Percentiles rank a stretch among this genome's conserved stretches.
Evolutionary conservation across 257 asterid genomes (phyloP).

Genomic region (Scutellaria baicalensis): DNA sequence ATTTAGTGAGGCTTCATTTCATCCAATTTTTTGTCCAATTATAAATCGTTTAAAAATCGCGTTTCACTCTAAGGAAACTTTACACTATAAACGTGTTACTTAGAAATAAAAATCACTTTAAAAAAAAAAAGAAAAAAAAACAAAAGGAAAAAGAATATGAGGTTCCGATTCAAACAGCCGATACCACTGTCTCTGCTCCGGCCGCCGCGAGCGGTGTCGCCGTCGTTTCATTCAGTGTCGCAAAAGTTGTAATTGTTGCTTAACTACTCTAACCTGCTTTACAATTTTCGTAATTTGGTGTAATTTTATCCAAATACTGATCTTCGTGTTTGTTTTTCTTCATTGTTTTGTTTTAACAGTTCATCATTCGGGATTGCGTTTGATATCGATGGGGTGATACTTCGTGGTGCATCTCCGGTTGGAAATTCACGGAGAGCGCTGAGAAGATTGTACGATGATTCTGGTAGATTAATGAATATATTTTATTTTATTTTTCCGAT

Average conservation of each 20-base stretch:
- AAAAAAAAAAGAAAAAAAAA: background rate
- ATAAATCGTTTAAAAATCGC: no score
- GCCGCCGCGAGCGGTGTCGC: slow-evolving; percentile 20
- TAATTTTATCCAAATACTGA: background rate
- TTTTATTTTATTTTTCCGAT: background rate
- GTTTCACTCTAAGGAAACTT: no score
- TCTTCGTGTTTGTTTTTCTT: background rate
- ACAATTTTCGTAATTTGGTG: background rate
- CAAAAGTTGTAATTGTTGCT: slow-evolving; percentile 10
- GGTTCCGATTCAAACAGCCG: slow-evolving; percentile 33
- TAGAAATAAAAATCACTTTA: background rate
- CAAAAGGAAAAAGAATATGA: slow-evolving; percentile 11
- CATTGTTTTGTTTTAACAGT: background rate
- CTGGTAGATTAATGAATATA: no score
- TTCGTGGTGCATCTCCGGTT: slow-evolving; percentile 47
- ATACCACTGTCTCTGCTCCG: slow-evolving; percentile 24
- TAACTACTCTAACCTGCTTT: background rate
- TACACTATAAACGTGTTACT: no score
- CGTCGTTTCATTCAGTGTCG: slow-evolving; percentile 11
- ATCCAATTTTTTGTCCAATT: no score
- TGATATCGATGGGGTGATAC: slow-evolving; percentile 60
- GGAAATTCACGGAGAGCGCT: slow-evolving; percentile 50
- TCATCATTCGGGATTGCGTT: slow-evolving; percentile 60
- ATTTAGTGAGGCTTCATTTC: no score
- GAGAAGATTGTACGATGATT: slow-evolving; percentile 38